A percentile compares a stretch with the other conserved stretches of the same genome.
phyloP scores from a whole-genome alignment of 2,329 filamentous ascomycete genomes.

The Dothideomycetes sp. region DNA sequence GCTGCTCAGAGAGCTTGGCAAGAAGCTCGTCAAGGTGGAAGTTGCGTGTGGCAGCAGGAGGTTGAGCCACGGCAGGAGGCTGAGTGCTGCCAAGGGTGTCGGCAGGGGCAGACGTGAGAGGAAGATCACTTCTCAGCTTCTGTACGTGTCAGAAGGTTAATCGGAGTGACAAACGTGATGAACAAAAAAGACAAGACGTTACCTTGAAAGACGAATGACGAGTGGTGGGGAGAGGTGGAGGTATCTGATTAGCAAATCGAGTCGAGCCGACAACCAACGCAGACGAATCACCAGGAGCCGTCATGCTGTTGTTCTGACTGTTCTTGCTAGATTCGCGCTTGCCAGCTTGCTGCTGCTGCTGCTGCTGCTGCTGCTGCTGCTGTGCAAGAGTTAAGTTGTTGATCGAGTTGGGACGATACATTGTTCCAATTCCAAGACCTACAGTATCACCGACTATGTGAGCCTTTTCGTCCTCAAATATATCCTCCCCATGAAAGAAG shows the following conservation, averaged over 20 bases:
- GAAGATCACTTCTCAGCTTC: not conserved
- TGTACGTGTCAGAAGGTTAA: not conserved
- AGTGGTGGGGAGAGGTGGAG: constrained; percentile 4
- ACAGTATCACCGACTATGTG: constrained; percentile 5
- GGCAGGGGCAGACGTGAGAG: constrained; percentile 1
- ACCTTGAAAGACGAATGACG: constrained; percentile 8
- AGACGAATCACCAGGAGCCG: constrained; percentile 12
- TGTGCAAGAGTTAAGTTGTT: constrained; percentile 4
- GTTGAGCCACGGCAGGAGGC: too few relatives aligned
- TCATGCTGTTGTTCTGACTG: not conserved
- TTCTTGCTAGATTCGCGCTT: constrained; percentile 8
- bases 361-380: too few relatives aligned
- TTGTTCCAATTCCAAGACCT: constrained; percentile 1
- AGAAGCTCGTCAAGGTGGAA: constrained; percentile 62
- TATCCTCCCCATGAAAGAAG: constrained; percentile 9
- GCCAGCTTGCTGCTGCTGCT: not conserved
- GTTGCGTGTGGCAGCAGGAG: constrained; percentile 11
- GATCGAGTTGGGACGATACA: not conserved
- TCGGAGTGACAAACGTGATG: constrained; percentile 1
- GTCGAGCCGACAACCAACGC: constrained; percentile 30
- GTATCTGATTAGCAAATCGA: constrained; percentile 26
- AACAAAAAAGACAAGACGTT: not conserved
- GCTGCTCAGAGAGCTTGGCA: constrained; percentile 65
- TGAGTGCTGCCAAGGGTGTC: not conserved
- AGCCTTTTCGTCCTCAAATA: constrained; percentile 6